A percentile compares a stretch with the other conserved stretches of the same genome.
Evolutionary conservation across 1,139 yeast genomes (phyloP).

Genomic region (Kluyveromyces marxianus): DNA sequence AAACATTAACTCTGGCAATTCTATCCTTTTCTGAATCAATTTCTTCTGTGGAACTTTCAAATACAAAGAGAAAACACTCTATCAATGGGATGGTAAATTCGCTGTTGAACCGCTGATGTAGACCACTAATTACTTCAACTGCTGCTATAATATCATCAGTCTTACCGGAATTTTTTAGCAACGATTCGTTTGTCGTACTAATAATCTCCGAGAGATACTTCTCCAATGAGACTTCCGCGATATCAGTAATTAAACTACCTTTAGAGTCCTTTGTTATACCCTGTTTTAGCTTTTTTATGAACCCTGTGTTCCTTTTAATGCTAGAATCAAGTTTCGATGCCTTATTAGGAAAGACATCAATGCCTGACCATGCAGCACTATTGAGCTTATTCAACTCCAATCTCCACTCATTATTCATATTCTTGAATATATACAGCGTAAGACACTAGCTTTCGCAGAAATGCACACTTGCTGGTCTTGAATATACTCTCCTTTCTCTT

Average conservation of each 20-base stretch:
- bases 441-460: not conserved
- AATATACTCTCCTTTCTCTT: too few species aligned
- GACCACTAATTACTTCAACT: slow-evolving; percentile 58
- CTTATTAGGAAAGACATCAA: slow-evolving; percentile 21
- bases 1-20: slow-evolving; percentile 36
- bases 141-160: slow-evolving; percentile 57
- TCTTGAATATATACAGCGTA: not conserved
- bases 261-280: slow-evolving; percentile 46
- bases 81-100: slow-evolving; percentile 49
- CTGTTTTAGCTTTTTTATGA: slow-evolving; percentile 61
- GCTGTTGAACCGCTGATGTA: slow-evolving; percentile 66
- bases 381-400: slow-evolving; percentile 38
- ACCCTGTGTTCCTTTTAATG: slow-evolving; percentile 76
- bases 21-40: slow-evolving; percentile 39
- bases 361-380: slow-evolving; percentile 49
- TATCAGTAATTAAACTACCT: slow-evolving; percentile 48
- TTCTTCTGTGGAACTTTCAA: slow-evolving; percentile 35
- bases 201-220: slow-evolving; percentile 72
- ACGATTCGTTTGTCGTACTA: slow-evolving; percentile 56
- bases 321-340: slow-evolving; percentile 57
- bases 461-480: not conserved
- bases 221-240: slow-evolving; percentile 55
- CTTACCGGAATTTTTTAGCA: slow-evolving; percentile 43
- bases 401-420: slow-evolving; percentile 29
- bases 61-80: slow-evolving; percentile 39